Base-by-base conservation (phyloP, 495 filamentous ascomycete species). In the Staphylotrichum longicolle region DNA sequence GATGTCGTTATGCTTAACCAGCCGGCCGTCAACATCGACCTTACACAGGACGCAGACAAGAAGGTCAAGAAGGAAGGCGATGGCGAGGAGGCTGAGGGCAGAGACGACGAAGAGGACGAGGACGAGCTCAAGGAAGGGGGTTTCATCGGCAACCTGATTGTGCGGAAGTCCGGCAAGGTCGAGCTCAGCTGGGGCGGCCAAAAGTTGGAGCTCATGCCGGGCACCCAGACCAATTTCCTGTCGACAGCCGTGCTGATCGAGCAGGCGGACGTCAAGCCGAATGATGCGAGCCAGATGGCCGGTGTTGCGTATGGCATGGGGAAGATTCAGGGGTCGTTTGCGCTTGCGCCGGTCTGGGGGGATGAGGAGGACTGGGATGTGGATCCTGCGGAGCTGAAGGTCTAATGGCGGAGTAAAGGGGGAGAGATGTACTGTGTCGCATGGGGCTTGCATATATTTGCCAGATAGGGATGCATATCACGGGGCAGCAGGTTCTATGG, bases 111-210 rank as follows among this genome's bases (percentile, higher is more conserved):
- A 1, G 62, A 67, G 10, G 41, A 60, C 3, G 53, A 40, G 15
- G 55, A 57, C 30, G 60, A 68, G 53, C 41, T 57, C 59, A 41
- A 69, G 5, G 70, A 73, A 12, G 75, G 76, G 4, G 85, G 85
- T n/a, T 76, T 68, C 57, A 77, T 84, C 5, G 86, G 86, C 35
- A 83, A 83, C 63, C 70, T 89, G 39, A 71, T 82, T 37, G 78
- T 89, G 20, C 79, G 83, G 62, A 76, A 83, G 67, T 85, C 82
- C 8, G 86, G 86, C 57, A 79, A 78, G 45, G 79, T 81, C 2
- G 82, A 85, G 57, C 67, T 89, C 35, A 74, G 76, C 60, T 89
- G 86, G 86, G 86, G 85, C 14, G 84, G 85, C 5, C 76, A 73
- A 45, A 74, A 58, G 42, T 62, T 87, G 61, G 69, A 73, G 34